These are phyloP conservation scores for Oryza coarctata DNA, from an alignment of 176 grass and related monocot species.

Conservation along the genomic window DNA sequence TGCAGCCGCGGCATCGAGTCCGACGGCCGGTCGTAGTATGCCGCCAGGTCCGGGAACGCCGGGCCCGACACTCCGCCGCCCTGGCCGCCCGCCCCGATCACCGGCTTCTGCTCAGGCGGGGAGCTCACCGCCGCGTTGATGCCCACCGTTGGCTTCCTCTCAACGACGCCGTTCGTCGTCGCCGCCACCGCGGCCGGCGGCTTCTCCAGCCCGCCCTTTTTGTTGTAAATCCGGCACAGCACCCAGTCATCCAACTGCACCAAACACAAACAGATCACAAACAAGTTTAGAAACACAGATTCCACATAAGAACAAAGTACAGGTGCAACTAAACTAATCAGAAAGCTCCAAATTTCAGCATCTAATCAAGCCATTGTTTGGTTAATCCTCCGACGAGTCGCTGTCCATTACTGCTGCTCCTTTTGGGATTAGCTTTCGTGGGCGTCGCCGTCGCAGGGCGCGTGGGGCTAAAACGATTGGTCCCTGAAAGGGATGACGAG, in stretches of 20 bases:
- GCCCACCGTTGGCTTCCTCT: constrained; percentile 40
- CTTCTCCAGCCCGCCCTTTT: constrained; percentile 67
- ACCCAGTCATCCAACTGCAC: constrained; percentile 94
- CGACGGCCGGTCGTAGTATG: constrained; percentile 70
- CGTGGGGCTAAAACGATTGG: constrained; percentile 12
- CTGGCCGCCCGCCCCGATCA: not conserved
- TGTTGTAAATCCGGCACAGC: constrained; percentile 95
- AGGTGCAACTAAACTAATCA: not conserved
- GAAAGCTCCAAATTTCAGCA: not conserved
- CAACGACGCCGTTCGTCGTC: not conserved
- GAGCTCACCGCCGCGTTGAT: constrained; percentile 22
- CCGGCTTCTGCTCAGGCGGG: constrained; percentile 67
- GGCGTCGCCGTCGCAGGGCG: constrained; percentile 23
- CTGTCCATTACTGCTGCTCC: not conserved
- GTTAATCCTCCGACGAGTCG: not conserved
- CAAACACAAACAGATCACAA: not conserved
- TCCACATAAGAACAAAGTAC: not conserved
- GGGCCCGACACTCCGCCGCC: not conserved
- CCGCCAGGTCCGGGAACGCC: constrained; percentile 51
- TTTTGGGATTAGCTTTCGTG: not conserved
- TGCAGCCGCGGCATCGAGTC: constrained; percentile 93
- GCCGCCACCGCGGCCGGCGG: not conserved
- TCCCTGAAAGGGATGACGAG: constrained; percentile 6
- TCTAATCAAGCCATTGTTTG: not conserved
- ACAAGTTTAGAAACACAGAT: not conserved